A percentile compares a stretch with the other conserved stretches of the same genome.
phyloP scores from a whole-genome alignment of 202 grass and related monocot genomes.

The Setaria viridis region DNA sequence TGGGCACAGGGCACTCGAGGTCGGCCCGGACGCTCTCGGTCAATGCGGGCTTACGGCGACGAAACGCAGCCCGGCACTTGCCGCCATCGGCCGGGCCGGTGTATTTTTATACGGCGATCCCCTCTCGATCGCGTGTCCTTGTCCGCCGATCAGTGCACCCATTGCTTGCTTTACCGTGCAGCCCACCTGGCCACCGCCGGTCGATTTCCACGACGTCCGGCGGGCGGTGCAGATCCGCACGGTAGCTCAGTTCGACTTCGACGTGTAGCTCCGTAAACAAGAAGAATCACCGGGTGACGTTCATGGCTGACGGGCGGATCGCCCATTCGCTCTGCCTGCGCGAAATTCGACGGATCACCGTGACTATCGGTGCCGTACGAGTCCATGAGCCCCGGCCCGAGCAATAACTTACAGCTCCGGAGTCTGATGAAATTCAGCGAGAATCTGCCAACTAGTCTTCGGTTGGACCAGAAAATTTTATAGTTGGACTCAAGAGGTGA shows the following conservation, averaged over 20 bases:
- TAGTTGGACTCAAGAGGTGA: background rate
- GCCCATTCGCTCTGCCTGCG: background rate
- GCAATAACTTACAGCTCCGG: background rate
- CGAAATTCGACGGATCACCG: background rate
- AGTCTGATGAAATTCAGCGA: background rate
- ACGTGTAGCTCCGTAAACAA: background rate
- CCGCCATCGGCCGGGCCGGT: background rate
- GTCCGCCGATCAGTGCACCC: background rate
- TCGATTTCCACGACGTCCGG: background rate
- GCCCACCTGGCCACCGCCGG: background rate
- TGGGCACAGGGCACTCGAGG: background rate
- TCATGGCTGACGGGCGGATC: too few species aligned
- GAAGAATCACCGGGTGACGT: background rate
- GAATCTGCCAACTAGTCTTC: constrained; percentile 12
- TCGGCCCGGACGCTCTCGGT: constrained; percentile 2
- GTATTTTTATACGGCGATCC: background rate
- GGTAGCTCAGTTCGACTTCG: background rate
- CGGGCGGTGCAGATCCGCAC: background rate
- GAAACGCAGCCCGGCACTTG: constrained; percentile 6
- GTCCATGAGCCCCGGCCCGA: background rate
- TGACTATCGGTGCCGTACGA: background rate
- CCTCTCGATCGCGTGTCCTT: background rate
- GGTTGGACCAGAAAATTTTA: background rate
- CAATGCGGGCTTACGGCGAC: constrained; percentile 15
- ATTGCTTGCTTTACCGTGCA: background rate